A percentile compares a stretch with the other conserved stretches of the same genome.
Conservation (phyloP, 768 basidiomycete genomes). For the Lyophyllum semitale region DNA sequence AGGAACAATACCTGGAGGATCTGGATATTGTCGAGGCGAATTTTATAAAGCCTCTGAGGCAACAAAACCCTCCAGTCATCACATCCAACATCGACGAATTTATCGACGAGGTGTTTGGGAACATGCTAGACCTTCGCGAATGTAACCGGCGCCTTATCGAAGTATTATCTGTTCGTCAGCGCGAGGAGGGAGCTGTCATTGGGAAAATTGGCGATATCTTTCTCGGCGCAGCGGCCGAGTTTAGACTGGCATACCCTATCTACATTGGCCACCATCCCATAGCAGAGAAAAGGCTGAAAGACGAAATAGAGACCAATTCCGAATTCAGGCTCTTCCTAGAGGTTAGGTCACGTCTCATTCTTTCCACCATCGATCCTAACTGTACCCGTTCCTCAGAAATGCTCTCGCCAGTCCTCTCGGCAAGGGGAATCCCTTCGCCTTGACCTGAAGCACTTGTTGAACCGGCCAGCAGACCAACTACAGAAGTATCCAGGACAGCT, state of each 20-base stretch:
- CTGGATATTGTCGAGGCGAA: conserved; percentile 80
- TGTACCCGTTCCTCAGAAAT: conserved; percentile 33
- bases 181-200: conserved; percentile 82
- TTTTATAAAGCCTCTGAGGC: conserved; percentile 50
- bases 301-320: conserved; percentile 80
- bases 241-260: conserved; percentile 81
- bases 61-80: conserved; percentile 44
- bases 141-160: conserved; percentile 84
- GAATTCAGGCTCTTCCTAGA: conserved; percentile 86
- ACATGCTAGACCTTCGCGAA: conserved; percentile 84
- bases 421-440: conserved; percentile 41
- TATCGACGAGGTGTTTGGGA: conserved; percentile 88
- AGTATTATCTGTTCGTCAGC: conserved; percentile 83
- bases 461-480: conserved; percentile 77
- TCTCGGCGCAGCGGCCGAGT: conserved; percentile 83
- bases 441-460: conserved; percentile 79
- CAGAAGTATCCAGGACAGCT: conserved; percentile 84
- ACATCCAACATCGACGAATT: conserved; percentile 71
- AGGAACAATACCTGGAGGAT: conserved; percentile 88
- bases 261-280: conserved; percentile 85
- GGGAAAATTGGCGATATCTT: conserved; percentile 88
- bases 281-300: conserved; percentile 85
- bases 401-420: conserved; percentile 39
- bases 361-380: background rate
- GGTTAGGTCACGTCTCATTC: conserved; percentile 43